Conservation (phyloP, 139 green algal species). For the Tetratostichococcus sp. region DNA sequence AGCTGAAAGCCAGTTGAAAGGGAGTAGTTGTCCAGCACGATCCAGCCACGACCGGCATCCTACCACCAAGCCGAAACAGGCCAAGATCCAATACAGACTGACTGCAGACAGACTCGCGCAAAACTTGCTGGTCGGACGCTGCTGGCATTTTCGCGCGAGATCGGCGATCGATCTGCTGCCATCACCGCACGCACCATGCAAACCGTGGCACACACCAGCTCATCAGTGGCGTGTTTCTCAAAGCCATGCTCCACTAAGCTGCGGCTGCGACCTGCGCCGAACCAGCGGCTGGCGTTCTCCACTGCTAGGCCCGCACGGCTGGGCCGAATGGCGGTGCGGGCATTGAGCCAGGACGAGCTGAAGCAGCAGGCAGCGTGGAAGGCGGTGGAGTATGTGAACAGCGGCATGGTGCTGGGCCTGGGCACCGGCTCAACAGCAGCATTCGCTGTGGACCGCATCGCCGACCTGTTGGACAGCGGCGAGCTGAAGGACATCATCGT, state of each 20-base stretch:
- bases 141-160: no score
- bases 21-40: no score
- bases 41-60: no score
- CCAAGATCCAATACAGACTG: no score
- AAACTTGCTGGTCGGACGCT: no score
- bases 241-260: neutral
- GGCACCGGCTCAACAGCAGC: constrained; percentile 98
- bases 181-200: constrained; percentile 1
- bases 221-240: no score
- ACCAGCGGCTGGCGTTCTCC: constrained; percentile 12
- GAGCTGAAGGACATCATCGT: constrained; percentile 91
- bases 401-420: constrained; percentile 92
- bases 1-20: no score
- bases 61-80: no score
- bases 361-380: constrained; percentile 94
- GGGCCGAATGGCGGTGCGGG: constrained; percentile 1
- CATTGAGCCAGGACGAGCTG: constrained; percentile 82
- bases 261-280: neutral
- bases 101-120: no score
- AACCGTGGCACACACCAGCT: neutral
- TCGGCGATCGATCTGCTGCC: neutral
- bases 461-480: constrained; percentile 84
- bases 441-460: constrained; percentile 96
- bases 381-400: constrained; percentile 96
- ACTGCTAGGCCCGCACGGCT: constrained; percentile 1